These are phyloP conservation scores for Verticillium albo-atrum DNA, from an alignment of 2,329 filamentous ascomycete genomes.

Conservation along the genomic window DNA sequence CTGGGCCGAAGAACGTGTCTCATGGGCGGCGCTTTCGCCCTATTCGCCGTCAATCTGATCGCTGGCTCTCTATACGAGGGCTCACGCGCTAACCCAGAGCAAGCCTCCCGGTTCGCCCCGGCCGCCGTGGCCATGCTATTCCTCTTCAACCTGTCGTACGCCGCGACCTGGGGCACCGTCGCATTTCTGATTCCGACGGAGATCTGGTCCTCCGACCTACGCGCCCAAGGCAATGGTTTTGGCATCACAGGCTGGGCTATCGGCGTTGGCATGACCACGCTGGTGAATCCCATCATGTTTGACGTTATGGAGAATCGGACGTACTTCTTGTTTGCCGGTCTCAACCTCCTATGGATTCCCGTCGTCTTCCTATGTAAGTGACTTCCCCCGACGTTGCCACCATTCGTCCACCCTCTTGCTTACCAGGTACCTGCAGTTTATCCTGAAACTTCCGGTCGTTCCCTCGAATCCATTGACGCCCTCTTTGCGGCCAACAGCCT, in stretches of 20 bases:
- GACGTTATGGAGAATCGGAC: constrained; percentile 38
- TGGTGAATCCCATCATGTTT: constrained; percentile 51
- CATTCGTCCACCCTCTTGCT: not conserved
- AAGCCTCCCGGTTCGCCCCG: constrained; percentile 33
- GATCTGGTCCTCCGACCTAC: constrained; percentile 51
- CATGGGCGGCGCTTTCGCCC: constrained; percentile 29
- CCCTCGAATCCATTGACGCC: constrained; percentile 44
- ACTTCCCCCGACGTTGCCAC: not conserved
- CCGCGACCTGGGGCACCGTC: constrained; percentile 43
- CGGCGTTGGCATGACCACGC: constrained; percentile 48
- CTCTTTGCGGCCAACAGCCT: constrained; percentile 43
- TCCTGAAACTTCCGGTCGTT: constrained; percentile 37
- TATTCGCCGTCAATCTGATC: constrained; percentile 37
- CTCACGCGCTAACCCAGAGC: constrained; percentile 26
- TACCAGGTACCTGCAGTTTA: constrained; percentile 22
- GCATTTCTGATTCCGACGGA: constrained; percentile 49
- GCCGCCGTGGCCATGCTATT: constrained; percentile 43
- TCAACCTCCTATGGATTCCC: constrained; percentile 47
- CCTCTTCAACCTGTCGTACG: constrained; percentile 46
- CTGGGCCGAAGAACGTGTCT: constrained; percentile 37
- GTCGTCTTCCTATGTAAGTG: constrained; percentile 38
- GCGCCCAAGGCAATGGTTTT: constrained; percentile 56
- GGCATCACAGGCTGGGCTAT: constrained; percentile 56
- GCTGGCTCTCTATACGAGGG: constrained; percentile 37
- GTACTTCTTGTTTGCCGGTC: constrained; percentile 46